Evolutionary conservation across 352 stramenopile species (phyloP).

Genomic region (Phytopythium chamaehyphon): DNA sequence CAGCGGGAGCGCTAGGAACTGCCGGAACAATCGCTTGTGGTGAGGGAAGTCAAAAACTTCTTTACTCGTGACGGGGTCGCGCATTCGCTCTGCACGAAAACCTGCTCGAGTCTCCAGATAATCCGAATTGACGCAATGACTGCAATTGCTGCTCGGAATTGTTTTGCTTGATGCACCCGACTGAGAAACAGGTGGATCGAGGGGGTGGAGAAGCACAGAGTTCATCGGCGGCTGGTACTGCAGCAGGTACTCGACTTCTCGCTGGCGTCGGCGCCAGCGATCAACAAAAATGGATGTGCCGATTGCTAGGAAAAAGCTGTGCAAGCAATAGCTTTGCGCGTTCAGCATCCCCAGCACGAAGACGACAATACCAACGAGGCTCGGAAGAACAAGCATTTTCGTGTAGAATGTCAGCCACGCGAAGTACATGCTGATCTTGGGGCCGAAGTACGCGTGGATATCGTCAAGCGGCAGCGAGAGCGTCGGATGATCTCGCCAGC

Average conservation of each 20-base stretch:
- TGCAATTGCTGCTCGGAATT: conserved; percentile 5
- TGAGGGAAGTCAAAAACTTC: conserved; percentile 52
- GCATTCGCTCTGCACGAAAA: conserved; percentile 58
- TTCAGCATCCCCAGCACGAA: conserved; percentile 38
- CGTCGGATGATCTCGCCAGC: conserved; percentile 34
- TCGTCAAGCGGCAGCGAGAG: conserved; percentile 31
- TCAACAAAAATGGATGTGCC: conserved; percentile 62
- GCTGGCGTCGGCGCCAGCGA: conserved; percentile 46
- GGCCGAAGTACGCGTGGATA: conserved; percentile 63
- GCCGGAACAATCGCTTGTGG: conserved; percentile 45
- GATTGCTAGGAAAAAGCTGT: conserved; percentile 46
- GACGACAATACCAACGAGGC: conserved; percentile 44
- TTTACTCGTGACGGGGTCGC: conserved; percentile 34
- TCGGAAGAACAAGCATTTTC: conserved; percentile 55
- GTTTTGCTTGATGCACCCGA: background rate
- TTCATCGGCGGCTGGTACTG: conserved; percentile 38
- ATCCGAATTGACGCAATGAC: conserved; percentile 12
- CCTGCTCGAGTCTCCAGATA: conserved; percentile 37
- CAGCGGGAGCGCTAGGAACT: conserved; percentile 47
- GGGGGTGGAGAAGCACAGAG: background rate
- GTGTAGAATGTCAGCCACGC: conserved; percentile 87
- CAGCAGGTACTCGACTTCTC: conserved; percentile 52
- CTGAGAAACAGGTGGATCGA: background rate
- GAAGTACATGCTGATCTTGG: conserved; percentile 71
- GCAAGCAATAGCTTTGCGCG: conserved; percentile 36